Evolutionary conservation across 2,329 filamentous ascomycete genomes (phyloP), one percentile per base, ranked within the genome.

Genomic region (Diaporthe sp.): DNA sequence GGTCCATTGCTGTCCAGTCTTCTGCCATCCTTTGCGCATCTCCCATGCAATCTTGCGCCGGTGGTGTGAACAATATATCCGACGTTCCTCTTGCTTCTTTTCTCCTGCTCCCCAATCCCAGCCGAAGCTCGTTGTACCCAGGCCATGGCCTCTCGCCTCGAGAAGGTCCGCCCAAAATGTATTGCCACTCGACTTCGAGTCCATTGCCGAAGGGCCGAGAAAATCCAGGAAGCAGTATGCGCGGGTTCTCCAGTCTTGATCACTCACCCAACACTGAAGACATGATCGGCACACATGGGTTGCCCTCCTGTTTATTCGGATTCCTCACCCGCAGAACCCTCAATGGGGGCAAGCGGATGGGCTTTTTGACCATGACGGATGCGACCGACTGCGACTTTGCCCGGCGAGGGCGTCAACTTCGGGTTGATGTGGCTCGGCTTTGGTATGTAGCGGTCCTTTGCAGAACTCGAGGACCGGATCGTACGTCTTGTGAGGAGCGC

Each of bases 341-440:
- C 76, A 92, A 83, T 2, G 91, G 90, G 75, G 90, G 89, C 2
- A 93, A 86, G 61, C 89, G 89, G 62, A 91, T 90, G 39, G 89
- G 86, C 78, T 87, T 89, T 77, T 86, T 85, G 72, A 81, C 80
- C 87, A 89, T 90, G 77, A 62, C 80, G 77, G 46, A 61, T 70
- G 58, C 39, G 73, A 53, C 59, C n/a, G 57, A 42, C 55, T 51
- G 57, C 37, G 58, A 70, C 37, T 69, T 55, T 46, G 72, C 75
- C 75, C 73, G 75, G 75, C 73, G 75, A 62, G 73, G 73, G 75
- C 73, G 46, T 61, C 73, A 76, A 19, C 46, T 61, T 31, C 37
- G 61, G 31, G 9, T 46, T 8, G 42, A 57, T 17, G 10, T 37
- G 7, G 37, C 42, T 65, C 58, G 46, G 8, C 28, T 13, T 28